These are phyloP conservation scores for Kappamyces sp. DNA, from an alignment of 192 early-diverging fungal species.

Conservation along the genomic window DNA sequence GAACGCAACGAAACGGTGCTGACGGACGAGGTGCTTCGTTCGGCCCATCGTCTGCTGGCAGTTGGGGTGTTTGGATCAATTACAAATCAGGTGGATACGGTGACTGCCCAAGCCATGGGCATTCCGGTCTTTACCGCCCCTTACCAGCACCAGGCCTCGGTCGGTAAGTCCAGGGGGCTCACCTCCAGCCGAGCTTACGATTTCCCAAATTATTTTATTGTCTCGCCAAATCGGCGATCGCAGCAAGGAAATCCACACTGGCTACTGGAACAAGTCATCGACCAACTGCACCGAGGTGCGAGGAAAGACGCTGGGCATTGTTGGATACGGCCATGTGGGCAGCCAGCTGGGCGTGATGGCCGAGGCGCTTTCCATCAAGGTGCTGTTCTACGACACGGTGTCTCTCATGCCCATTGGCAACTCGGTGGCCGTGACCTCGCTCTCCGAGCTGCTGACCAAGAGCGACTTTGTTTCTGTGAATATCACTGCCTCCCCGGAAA, in stretches of 20 bases:
- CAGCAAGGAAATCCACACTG: slow-evolving; percentile 36
- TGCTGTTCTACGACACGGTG: slow-evolving; percentile 44
- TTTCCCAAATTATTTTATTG: slow-evolving; percentile 37
- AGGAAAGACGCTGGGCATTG: slow-evolving; percentile 46
- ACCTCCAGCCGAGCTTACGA: slow-evolving; percentile 30
- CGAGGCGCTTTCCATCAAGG: slow-evolving; percentile 36
- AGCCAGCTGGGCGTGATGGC: slow-evolving; percentile 45
- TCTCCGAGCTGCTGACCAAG: slow-evolving; percentile 34
- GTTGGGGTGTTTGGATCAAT: slow-evolving; percentile 37
- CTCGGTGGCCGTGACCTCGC: slow-evolving; percentile 20
- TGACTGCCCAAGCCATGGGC: slow-evolving; percentile 36
- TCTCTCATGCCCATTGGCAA: slow-evolving; percentile 41
- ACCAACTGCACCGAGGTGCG: slow-evolving; percentile 40
- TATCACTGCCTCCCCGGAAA: slow-evolving; percentile 30
- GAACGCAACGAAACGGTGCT: slow-evolving; percentile 24
- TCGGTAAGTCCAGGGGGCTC: slow-evolving; percentile 6
- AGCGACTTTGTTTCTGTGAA: slow-evolving; percentile 39
- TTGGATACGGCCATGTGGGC: slow-evolving; percentile 46
- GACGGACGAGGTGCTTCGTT: slow-evolving; percentile 39
- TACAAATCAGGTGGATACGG: slow-evolving; percentile 29
- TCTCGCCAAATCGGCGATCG: slow-evolving; percentile 43
- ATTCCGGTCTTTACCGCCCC: slow-evolving; percentile 43
- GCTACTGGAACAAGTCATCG: slow-evolving; percentile 48
- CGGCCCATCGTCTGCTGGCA: slow-evolving; percentile 32
- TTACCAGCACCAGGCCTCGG: slow-evolving; percentile 37